Percentiles rank a stretch among this genome's conserved stretches.
Conservation (phyloP, 345 rosid genomes). For the Ricinus communis region DNA sequence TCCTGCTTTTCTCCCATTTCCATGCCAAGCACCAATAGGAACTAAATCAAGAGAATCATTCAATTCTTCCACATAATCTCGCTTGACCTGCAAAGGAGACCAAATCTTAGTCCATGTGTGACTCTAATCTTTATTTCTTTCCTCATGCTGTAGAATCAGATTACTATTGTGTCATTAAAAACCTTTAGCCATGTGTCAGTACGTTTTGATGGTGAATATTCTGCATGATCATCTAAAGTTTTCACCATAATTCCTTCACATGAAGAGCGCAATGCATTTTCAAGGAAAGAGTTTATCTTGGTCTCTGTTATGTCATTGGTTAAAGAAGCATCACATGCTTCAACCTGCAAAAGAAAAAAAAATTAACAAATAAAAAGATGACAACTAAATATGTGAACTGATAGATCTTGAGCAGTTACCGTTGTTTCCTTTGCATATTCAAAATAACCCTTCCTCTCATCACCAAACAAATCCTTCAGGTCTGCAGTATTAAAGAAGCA, state of each 20-base stretch:
- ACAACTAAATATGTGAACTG: background rate
- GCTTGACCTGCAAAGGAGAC: slow-evolving; percentile 62
- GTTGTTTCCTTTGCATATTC: slow-evolving; percentile 66
- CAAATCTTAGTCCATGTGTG: slow-evolving; percentile 7
- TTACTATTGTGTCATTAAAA: background rate
- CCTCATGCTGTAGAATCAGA: background rate
- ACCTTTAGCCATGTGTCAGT: slow-evolving; percentile 92
- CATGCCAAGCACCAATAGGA: slow-evolving; percentile 95
- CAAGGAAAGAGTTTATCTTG: slow-evolving; percentile 59
- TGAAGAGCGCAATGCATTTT: slow-evolving; percentile 63
- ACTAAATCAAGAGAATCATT: slow-evolving; percentile 86
- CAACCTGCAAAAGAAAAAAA: slow-evolving; percentile 45
- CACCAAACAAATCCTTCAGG: slow-evolving; percentile 57
- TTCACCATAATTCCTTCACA: slow-evolving; percentile 92
- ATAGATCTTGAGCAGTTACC: slow-evolving; percentile 40
- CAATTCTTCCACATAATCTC: slow-evolving; percentile 81
- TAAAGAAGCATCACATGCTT: slow-evolving; percentile 51
- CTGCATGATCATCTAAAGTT: slow-evolving; percentile 63
- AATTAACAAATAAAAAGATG: slow-evolving; percentile 17
- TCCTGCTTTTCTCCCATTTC: slow-evolving; percentile 93
- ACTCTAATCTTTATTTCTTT: background rate
- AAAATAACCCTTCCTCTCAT: slow-evolving; percentile 64
- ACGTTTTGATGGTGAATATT: slow-evolving; percentile 81
- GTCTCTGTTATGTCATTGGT: slow-evolving; percentile 41
- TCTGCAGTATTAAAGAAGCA: slow-evolving; percentile 33